phyloP scores from a whole-genome alignment of 2,329 filamentous ascomycete genomes.

The Xylaria sp. region DNA sequence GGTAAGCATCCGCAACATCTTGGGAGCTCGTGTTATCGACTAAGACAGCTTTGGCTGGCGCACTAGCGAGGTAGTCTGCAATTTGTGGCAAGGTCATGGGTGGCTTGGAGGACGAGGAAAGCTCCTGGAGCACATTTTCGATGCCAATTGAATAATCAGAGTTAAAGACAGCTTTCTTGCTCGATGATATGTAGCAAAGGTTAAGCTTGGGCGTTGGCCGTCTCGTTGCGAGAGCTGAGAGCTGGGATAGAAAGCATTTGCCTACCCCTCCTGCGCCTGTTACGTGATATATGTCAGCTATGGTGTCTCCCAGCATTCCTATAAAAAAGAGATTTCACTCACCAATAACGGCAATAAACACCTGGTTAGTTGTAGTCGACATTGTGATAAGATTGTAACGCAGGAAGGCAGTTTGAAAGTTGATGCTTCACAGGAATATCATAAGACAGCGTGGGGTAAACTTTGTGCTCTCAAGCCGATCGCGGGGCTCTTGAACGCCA shows the following conservation, averaged over 20 bases:
- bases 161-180: constrained; percentile 82
- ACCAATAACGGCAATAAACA: constrained; percentile 64
- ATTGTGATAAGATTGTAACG: constrained; percentile 48
- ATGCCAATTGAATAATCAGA: constrained; percentile 76
- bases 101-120: constrained; percentile 71
- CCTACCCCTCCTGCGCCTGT: constrained; percentile 92
- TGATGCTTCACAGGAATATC: constrained; percentile 22
- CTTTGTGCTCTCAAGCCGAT: constrained; percentile 42
- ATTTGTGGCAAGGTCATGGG: constrained; percentile 77
- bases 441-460: constrained; percentile 37
- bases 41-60: constrained; percentile 82
- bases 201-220: constrained; percentile 76
- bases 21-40: constrained; percentile 97
- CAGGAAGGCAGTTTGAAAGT: constrained; percentile 38
- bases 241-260: constrained; percentile 87
- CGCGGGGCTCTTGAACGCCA: constrained; percentile 43
- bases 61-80: constrained; percentile 79
- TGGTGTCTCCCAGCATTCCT: not conserved
- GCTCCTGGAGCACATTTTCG: constrained; percentile 68
- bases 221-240: constrained; percentile 73
- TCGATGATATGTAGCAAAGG: constrained; percentile 87
- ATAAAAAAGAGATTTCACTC: constrained; percentile 22
- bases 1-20: constrained; percentile 85
- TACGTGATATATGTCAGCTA: constrained; percentile 34
- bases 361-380: constrained; percentile 56